Evolutionary conservation across 257 asterid genomes (phyloP), one percentile per base, ranked within the genome.

Genomic region (Ballota nigra): DNA sequence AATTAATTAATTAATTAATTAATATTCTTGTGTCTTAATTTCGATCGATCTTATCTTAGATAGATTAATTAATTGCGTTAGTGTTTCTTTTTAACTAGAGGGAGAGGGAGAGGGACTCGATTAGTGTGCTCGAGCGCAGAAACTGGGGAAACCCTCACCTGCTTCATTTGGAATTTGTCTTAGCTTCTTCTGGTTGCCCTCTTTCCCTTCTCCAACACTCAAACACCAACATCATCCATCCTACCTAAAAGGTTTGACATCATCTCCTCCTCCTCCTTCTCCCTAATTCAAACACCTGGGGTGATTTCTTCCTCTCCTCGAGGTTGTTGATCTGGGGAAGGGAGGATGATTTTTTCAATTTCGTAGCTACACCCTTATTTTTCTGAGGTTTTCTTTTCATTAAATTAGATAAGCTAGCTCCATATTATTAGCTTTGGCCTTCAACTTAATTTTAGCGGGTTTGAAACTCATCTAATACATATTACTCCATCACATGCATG

Each of bases 101-200:
- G n/a, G n/a, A n/a, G 61, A 56, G 45, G 4, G 16, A 43, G 52
- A 20, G 20, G 19, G 5, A 15, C 80, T 79, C 86, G 79, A 74
- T 75, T 73, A 29, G 82, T 79, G 86, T 83, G 84, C 77, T 51
- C 65, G 59, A 63, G 16, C 75, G 64, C 66, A 75, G 67, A 78
- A 77, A 26, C 55, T 74, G 85, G 73, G 69, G 45, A 47, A 73
- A 55, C 24, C 63, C 66, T 47, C 47, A 81, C 75, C 83, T 77
- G 80, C 81, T 77, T 49, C 70, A 43, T 61, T 36, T 29, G 59
- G 22, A 5, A 3, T 16, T 68, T 8, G 9, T 13, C 63, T 58
- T 56, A 52, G 66, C 62, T 61, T 57, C 47, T 64, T 71, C 64
- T 80, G 84, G 83, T 61, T 82, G 74, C 20, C 69, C 63, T 78